Evolutionary conservation across 2,329 filamentous ascomycete genomes (phyloP), one percentile per base, ranked within the genome.

Genomic region (Epicoccum nigrum): DNA sequence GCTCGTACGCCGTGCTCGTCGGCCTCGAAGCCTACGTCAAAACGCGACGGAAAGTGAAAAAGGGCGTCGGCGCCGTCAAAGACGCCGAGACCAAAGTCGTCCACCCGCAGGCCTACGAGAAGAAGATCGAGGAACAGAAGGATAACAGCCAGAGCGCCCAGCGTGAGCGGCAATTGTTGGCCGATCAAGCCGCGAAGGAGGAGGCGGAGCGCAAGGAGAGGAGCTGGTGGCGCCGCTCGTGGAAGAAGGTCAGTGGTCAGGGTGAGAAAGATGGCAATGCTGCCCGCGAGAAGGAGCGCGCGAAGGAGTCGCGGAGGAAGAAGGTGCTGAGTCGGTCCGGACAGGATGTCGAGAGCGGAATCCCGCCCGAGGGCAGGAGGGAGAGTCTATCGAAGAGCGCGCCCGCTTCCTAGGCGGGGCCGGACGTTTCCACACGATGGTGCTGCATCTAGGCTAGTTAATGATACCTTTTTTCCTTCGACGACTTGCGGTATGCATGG

Each of bases 21-120:
- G 92, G 92, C 0, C 79, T 96, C 4, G 92, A 96, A 76, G 83
- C 86, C 12, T 96, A 95, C 67, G 75, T 87, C 41, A 86, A 86
- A 63, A 87, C 86, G 11, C 84, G 86, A 41, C 79, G 79, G 50
- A 86, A 86, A 66, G 80, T 87, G 27, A 89, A 88, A 73, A 67
- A 73, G 32, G 72, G 73, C 76, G 51, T 73, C 4, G 76, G 80
- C 48, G 82, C 81, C 52, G 62, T 83, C 30, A 72, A 78, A 20
- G 77, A 82, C 27, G 71, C 79, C 21, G 80, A 84, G 51, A 84
- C 85, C 48, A 86, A 85, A 63, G 65, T 87, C 7, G 57, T 88
- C 2, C 77, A 82, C 31, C 86, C 86, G 0, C 84, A 87, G 53
- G 82, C 84, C 65, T 79, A 80, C 51, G 65, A 69, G 49, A 68